Evolutionary conservation across 331 rosid species (phyloP), one percentile per base, ranked within the genome.

Genomic region (Erythrophleum ivorense): DNA sequence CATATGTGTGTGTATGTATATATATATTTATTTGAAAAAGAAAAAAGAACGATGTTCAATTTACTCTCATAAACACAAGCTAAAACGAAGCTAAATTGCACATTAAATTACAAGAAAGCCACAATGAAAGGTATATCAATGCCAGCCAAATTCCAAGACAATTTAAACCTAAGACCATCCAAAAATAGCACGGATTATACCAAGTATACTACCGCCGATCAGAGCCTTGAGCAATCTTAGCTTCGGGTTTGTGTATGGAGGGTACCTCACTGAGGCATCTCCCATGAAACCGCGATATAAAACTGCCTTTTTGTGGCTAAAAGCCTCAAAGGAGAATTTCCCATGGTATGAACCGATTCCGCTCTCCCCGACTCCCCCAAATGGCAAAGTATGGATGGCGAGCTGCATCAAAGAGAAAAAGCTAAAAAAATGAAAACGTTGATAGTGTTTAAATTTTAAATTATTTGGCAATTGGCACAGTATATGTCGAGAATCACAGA

Each of bases 331-430:
- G 7, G 99, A 94, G 85, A 94, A 96, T 78, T 96, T 96, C 58
- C 99, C 99, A 73, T 96, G 99, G 86, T 94, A 94, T 66, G 98
- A 75, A 75, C 99, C 99, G 83, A 91, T 79, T 84, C 99, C 99
- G 81, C 99, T 96, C 71, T 96, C 99, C 77, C 97, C 98, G 67
- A 96, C 97, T 89, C 99, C 99, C 46, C 99, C 98, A 85, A 96
- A 96, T n/a, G 99, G 99, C 68, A 96, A 70, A 80, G 95, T 77
- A 69, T 80, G 78, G 74, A 88, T 87, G 2, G 97, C 89, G 59
- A 94, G 98, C 99, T 96, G 92, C 86, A 84, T 58, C 74, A 78
- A 13, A 58, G 8, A 41, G 54, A 80, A 67, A 69, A 63, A 21
- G 40, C 45, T 77, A 71, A 31, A 71, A 31, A 49, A 31, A 69